Evolutionary conservation across 805 yeast species (phyloP).

Genomic region (Candida piceae): DNA sequence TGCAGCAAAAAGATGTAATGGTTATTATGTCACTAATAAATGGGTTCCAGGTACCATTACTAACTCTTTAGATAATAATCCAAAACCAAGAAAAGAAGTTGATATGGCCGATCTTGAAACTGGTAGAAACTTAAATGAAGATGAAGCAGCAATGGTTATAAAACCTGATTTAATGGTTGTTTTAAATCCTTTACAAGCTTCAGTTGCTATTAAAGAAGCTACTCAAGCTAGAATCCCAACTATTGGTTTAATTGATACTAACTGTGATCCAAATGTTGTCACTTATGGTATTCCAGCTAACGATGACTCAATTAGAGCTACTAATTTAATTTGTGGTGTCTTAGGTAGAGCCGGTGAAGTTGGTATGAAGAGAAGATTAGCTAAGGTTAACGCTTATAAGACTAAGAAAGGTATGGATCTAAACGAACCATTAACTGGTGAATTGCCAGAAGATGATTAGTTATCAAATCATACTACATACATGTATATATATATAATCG

Average conservation of each 20-base stretch:
- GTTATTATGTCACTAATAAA: slow-evolving; percentile 74
- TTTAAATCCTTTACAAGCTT: slow-evolving; percentile 83
- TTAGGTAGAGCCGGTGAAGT: slow-evolving; percentile 79
- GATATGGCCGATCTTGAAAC: slow-evolving; percentile 70
- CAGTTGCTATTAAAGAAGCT: slow-evolving; percentile 78
- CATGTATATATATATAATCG: not conserved
- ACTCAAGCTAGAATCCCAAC: slow-evolving; percentile 81
- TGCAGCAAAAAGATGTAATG: slow-evolving; percentile 74
- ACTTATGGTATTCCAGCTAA: slow-evolving; percentile 96
- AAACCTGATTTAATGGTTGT: slow-evolving; percentile 88
- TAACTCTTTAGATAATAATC: slow-evolving; percentile 52
- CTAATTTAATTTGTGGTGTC: slow-evolving; percentile 75
- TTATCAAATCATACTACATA: too few relatives aligned
- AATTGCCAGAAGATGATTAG: slow-evolving; percentile 1
- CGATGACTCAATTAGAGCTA: slow-evolving; percentile 83
- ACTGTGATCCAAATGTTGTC: slow-evolving; percentile 82
- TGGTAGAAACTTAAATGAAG: slow-evolving; percentile 46
- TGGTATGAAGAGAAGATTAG: slow-evolving; percentile 60
- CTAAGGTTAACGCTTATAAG: slow-evolving; percentile 32
- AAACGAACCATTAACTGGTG: slow-evolving; percentile 13
- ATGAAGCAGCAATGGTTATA: slow-evolving; percentile 48
- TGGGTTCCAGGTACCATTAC: slow-evolving; percentile 97
- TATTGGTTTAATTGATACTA: slow-evolving; percentile 89
- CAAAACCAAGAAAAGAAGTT: slow-evolving; percentile 67
- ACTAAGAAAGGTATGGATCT: slow-evolving; percentile 22